A percentile compares a stretch with the other conserved stretches of the same genome.
These are phyloP conservation scores for Colletotrichum sp. DNA, from an alignment of 2,329 filamentous ascomycete species.

Conservation along the genomic window DNA sequence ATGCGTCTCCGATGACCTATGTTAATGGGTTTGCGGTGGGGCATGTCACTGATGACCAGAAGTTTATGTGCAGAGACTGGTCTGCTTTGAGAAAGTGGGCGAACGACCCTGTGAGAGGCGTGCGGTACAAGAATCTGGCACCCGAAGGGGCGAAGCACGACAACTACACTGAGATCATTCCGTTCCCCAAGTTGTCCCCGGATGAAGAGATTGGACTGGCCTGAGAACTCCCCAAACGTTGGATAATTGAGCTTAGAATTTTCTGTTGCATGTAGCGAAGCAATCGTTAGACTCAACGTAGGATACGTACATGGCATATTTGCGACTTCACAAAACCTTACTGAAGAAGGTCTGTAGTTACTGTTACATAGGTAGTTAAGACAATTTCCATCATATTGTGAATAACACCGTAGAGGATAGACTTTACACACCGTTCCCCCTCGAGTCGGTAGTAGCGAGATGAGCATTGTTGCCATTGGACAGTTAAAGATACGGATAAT, in stretches of 20 bases:
- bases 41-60: constrained; percentile 3
- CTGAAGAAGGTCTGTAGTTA: neutral
- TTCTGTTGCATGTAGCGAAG: neutral
- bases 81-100: constrained; percentile 1
- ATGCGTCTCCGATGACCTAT: constrained; percentile 7
- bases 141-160: neutral
- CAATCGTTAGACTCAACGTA: neutral
- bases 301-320: neutral
- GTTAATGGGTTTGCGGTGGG: constrained; percentile 2
- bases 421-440: too few species aligned
- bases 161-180: constrained; percentile 2
- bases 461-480: neutral
- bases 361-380: neutral
- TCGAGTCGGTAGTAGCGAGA: neutral
- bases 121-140: constrained; percentile 1
- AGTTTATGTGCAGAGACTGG: constrained; percentile 11
- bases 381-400: neutral
- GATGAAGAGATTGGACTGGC: neutral
- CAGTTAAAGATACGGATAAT: neutral
- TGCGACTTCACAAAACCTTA: neutral
- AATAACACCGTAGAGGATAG: neutral
- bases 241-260: neutral
- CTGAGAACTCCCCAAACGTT: neutral
- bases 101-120: neutral
- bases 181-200: neutral